Evolutionary conservation across 164 flowering plant genomes (phyloP).

Genomic region (Buxus sempervirens): DNA sequence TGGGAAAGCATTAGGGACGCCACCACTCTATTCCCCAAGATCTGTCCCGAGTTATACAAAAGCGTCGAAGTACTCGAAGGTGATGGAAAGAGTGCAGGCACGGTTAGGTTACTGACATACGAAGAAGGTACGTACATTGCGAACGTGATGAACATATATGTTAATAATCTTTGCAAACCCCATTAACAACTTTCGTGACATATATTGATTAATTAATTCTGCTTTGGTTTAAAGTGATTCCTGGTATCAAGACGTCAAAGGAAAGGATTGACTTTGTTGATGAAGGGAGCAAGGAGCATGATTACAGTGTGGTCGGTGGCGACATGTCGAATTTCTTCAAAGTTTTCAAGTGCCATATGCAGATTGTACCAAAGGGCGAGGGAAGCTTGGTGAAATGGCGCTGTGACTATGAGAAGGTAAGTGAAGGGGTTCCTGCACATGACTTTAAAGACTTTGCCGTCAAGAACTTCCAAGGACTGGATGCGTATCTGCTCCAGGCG

Average conservation of each 20-base stretch:
- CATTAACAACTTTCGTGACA: not conserved
- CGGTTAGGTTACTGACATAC: slow-evolving; percentile 49
- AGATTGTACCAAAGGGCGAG: slow-evolving; percentile 41
- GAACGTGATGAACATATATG: too few species aligned
- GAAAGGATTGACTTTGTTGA: slow-evolving; percentile 55
- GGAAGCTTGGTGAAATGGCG: slow-evolving; percentile 59
- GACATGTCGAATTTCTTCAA: slow-evolving; percentile 61
- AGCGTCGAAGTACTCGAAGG: slow-evolving; percentile 73
- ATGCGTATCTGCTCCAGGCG: slow-evolving; percentile 37
- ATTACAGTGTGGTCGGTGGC: slow-evolving; percentile 59
- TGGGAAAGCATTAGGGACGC: slow-evolving; percentile 62
- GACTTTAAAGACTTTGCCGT: slow-evolving; percentile 40
- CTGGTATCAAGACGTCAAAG: slow-evolving; percentile 27
- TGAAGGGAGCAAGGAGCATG: slow-evolving; percentile 36
- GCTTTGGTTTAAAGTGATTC: slow-evolving; percentile 25
- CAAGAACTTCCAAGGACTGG: slow-evolving; percentile 47
- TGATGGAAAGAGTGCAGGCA: slow-evolving; percentile 66
- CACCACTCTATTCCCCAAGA: slow-evolving; percentile 52
- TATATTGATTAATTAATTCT: not conserved
- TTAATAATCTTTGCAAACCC: too few species aligned
- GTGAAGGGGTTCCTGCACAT: slow-evolving; percentile 42
- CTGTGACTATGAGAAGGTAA: slow-evolving; percentile 52
- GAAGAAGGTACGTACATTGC: slow-evolving; percentile 75
- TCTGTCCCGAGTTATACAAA: slow-evolving; percentile 62
- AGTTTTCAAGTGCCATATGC: slow-evolving; percentile 29